Evolutionary conservation across 140 eudicot species (phyloP), one percentile per base, ranked within the genome.

Genomic region (Senecio squalidus): DNA sequence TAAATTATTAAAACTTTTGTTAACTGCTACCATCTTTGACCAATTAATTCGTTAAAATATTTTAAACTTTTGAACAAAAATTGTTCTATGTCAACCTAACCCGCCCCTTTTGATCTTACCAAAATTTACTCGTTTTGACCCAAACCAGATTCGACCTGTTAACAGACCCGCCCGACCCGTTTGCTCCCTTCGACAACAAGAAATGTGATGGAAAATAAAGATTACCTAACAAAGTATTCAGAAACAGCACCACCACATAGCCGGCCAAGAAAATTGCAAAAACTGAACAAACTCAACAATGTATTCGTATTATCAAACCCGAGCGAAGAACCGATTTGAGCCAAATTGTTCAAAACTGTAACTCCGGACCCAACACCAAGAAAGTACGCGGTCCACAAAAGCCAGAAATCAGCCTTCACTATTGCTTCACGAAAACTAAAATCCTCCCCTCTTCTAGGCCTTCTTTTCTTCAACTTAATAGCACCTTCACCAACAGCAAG

Each of bases 361-460:
- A 85, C 80, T 2, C 95, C 97, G 3, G 97, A 68, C 30, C 97
- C 95, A 26, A 85, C 88, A 1, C 97, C 95, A 24, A 89, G 56
- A 58, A 85, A 90, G 53, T 82, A 90, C 3, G 81, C 84, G 1
- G 82, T 14, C 94, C 94, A 85, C 36, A 90, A 55, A 55, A 90
- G 94, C 97, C 94, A 90, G 64, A 85, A 90, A 67, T 90, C 95
- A 11, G 95, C 97, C 66, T 90, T 90, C n/a, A 82, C 71, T 1
- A 83, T 4, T 8, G 93, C 97, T 78, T 90, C 89, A 6, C 80
- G 78, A 51, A 90, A 80, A 13, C 33, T 70, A 60, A 90, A 90
- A 64, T 90, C 90, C 44, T 90, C 95, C 22, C 95, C 94, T 72
- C 95, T 74, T 48, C 90, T 74, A 7, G 97, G 97, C 60, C 71